Evolutionary conservation across 75 land plant species (phyloP), one percentile per base, ranked within the genome.

Genomic region (Cunninghamia lanceolata): DNA sequence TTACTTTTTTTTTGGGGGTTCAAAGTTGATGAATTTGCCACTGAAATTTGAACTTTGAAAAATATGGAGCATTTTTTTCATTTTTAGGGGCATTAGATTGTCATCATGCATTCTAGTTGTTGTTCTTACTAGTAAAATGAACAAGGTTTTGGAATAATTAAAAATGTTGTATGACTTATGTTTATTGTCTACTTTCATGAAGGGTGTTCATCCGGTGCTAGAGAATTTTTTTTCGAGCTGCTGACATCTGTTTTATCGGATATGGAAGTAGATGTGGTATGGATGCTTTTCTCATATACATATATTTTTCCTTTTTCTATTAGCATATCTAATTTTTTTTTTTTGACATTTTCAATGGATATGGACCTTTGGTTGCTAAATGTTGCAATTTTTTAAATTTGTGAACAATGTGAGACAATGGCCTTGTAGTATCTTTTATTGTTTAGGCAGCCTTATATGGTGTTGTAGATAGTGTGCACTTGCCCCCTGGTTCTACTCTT

Each of bases 211-310:
- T 85, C 46, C 71, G 28, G 88, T 95, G 73, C 91, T 95, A 36
- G 94, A 94, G 68, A 91, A 91, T 56, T 94, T 98, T 89, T 98
- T 15, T 91, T 83, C 45, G 88, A 90, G 82, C 99, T 96, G 89
- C 42, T 98, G 92, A 89, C 84, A 66, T 98, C 99, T 11, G 97
- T 98, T 71, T 91, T 98, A 16, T 92, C 92, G 35, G 99, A 98
- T 80, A 98, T 98, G 93, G 88, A 91, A 30, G 95, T 95, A 35
- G 94, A 98, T 91, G 99, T 96, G 96, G 99, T 98, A 88, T 91
- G 92, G 84, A 9, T 74, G 38, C 46, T 9, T 1, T 47, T 45
- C 25, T 77, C 45, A 43, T 84, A 74, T 85, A 9, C 17, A 25
- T 75, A 66, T 73, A 8, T 73, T 80, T 85, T n/a, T 36, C 14